Evolutionary conservation across 2,329 filamentous ascomycete species (phyloP).

Genomic region (Geosmithia morbida): DNA sequence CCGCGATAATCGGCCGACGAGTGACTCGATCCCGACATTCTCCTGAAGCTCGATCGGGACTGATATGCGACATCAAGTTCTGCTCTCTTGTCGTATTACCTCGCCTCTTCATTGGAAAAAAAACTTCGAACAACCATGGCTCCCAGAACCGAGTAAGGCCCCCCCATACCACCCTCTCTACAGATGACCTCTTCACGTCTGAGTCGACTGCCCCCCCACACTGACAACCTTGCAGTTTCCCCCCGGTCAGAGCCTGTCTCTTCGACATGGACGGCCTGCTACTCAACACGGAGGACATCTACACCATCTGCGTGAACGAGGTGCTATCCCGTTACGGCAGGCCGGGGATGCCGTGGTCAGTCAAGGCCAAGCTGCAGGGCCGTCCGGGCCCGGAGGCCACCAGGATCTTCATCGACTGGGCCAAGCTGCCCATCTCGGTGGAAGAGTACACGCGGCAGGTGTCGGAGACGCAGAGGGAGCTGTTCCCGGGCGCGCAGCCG

Average conservation of each 20-base stretch:
- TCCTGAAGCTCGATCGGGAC: no score
- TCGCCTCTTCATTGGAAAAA: no score
- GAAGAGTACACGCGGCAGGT: constrained; percentile 52
- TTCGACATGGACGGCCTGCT: constrained; percentile 99
- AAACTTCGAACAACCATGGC: constrained; percentile 27
- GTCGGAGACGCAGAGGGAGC: constrained; percentile 47
- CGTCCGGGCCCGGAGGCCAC: constrained; percentile 38
- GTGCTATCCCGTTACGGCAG: constrained; percentile 64
- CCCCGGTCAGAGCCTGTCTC: constrained; percentile 75
- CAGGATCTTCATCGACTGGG: constrained; percentile 59
- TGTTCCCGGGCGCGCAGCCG: constrained; percentile 63
- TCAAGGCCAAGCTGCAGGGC: constrained; percentile 74
- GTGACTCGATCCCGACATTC: no score
- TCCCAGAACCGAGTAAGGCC: constrained; percentile 27
- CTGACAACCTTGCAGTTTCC: constrained; percentile 37
- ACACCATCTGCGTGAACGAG: constrained; percentile 71
- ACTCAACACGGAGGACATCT: constrained; percentile 83
- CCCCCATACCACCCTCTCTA: background rate
- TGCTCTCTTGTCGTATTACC: no score
- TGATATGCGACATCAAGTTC: no score
- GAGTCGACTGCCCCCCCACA: background rate
- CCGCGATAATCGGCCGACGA: no score
- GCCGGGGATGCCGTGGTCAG: constrained; percentile 71
- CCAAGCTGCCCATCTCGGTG: constrained; percentile 61
- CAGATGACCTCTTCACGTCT: no score